A percentile compares a stretch with the other conserved stretches of the same genome.
Evolutionary conservation across 2,329 filamentous ascomycete genomes (phyloP).

Genomic region (Ceratocystis albifundus): DNA sequence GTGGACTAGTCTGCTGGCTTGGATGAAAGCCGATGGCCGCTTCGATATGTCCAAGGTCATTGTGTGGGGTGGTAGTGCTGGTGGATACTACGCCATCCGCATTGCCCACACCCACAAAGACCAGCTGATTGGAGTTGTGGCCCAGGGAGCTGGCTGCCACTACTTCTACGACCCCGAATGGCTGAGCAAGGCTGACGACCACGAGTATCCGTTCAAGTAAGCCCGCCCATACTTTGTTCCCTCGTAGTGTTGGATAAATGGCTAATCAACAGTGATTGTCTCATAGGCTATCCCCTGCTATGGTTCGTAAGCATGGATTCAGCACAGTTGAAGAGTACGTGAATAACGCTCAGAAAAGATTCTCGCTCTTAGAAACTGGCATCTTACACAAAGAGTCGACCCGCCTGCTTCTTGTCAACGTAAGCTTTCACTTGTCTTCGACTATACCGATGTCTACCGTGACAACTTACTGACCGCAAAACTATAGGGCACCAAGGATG

Average conservation of each 20-base stretch:
- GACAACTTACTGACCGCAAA: neutral
- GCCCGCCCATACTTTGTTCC: conserved; percentile 26
- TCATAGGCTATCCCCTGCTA: conserved; percentile 39
- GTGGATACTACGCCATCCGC: conserved; percentile 57
- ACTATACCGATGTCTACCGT: no score
- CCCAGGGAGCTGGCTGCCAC: conserved; percentile 47
- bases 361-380: conserved; percentile 49
- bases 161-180: conserved; percentile 44
- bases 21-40: conserved; percentile 39
- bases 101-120: conserved; percentile 55
- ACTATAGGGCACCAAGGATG: conserved; percentile 47
- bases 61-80: conserved; percentile 53
- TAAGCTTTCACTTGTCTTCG: conserved; percentile 29
- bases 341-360: conserved; percentile 45
- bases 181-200: conserved; percentile 49
- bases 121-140: conserved; percentile 44
- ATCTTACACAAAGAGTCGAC: conserved; percentile 46
- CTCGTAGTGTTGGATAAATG: conserved; percentile 1
- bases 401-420: conserved; percentile 50
- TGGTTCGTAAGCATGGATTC: conserved; percentile 54
- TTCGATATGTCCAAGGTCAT: conserved; percentile 48
- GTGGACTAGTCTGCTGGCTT: conserved; percentile 50
- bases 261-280: conserved; percentile 6
- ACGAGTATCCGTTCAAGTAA: conserved; percentile 53
- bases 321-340: conserved; percentile 44